Evolutionary conservation across 2,329 filamentous ascomycete genomes (phyloP).

Genomic region (Byssoonygena ceratinophila): DNA sequence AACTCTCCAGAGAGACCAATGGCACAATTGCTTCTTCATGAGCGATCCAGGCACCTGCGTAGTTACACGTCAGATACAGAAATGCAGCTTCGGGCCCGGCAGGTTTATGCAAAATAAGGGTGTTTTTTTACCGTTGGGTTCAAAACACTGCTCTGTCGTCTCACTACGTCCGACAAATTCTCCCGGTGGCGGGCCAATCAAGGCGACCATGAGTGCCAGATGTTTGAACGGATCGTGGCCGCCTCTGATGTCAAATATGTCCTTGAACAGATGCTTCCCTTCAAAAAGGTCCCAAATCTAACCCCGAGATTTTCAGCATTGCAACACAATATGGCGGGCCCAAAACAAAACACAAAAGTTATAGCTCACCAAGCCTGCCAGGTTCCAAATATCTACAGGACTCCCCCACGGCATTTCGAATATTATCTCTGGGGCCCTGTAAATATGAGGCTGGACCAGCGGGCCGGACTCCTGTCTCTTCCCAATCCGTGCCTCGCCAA

Average conservation of each 20-base stretch:
- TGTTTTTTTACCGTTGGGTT: slow-evolving; percentile 17
- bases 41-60: slow-evolving; percentile 20
- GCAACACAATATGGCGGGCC: not conserved
- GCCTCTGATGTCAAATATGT: slow-evolving; percentile 19
- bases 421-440: slow-evolving; percentile 25
- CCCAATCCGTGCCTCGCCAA: slow-evolving; percentile 21
- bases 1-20: slow-evolving; percentile 16
- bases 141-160: slow-evolving; percentile 24
- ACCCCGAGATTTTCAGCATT: not conserved
- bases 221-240: slow-evolving; percentile 23
- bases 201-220: slow-evolving; percentile 22
- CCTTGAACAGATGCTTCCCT: slow-evolving; percentile 14
- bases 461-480: slow-evolving; percentile 29
- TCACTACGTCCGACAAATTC: slow-evolving; percentile 24
- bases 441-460: slow-evolving; percentile 33
- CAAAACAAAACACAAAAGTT: not conserved
- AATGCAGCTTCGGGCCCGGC: too few species aligned
- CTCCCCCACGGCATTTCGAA: slow-evolving; percentile 22
- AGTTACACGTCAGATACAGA: too few species aligned
- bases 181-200: slow-evolving; percentile 22
- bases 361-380: slow-evolving; percentile 20
- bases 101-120: too few species aligned
- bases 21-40: slow-evolving; percentile 20
- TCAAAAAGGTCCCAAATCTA: slow-evolving; percentile 16
- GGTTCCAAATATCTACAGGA: slow-evolving; percentile 26